Evolutionary conservation across 192 early-diverging fungal species (phyloP), one percentile per base, ranked within the genome.

Genomic region (Backusella australiensis): DNA sequence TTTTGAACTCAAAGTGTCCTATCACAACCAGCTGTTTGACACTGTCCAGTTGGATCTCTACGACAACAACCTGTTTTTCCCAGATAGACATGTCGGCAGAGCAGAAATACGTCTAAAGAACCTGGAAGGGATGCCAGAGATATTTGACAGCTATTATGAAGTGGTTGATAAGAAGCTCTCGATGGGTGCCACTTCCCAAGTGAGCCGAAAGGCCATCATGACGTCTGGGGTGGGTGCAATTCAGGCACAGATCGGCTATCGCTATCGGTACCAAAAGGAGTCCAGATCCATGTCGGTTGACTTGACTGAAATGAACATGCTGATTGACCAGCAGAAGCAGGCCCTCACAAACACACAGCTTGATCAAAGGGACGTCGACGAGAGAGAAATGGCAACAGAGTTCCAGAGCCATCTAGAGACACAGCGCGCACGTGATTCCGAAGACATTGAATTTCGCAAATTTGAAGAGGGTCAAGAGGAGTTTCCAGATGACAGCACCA

Each of bases 1-100:
- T 0, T 94, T 94, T 74, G 91, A 92, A 78, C 83, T 94, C 23
- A 56, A 38, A 1, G 90, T 94, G 1, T 87, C 90, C 9, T 93
- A 90, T 67, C 93, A 94, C 71, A 88, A 86, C 65, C 93, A 94
- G 83, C 85, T 94, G 6, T 94, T 94, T 84, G 93, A 91, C 36
- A 92, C 91, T 11, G 79, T 85, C 21, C 88, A 92, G 71, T 81
- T 94, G 66, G 93, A 94, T 75, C 74, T 94, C 9, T 94, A 90
- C 52, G 91, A 93, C 49, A 68, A 26, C 26, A 87, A 88, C 72
- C 85, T 84, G 4, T 71, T 94, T 46, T 83, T 92, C 7, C 83
- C 90, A 4, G 92, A 94, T 70, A 84, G 85, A 32, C 87, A 89
- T 70, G 78, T 94, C 19, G 93, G 93, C 3, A 85, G 93, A 29